Evolutionary conservation across 345 rosid species (phyloP), one percentile per base, ranked within the genome.

Genomic region (Moricandia arvensis): DNA sequence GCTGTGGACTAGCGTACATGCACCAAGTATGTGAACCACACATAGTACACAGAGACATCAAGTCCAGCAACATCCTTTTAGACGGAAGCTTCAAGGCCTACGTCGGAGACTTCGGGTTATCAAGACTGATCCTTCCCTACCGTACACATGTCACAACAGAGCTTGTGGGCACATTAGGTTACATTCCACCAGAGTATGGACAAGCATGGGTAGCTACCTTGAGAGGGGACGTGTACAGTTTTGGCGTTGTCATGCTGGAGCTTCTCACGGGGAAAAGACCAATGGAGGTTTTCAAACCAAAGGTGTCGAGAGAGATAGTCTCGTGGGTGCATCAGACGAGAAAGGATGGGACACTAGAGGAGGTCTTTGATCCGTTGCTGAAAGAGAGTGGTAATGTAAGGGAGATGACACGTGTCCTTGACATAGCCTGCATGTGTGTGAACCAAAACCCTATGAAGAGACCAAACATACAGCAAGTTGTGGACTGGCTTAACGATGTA

Each of bases 221-320:
- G 80, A 78, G 90, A 75, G 90, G 90, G 41, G 90, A 86, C 63
- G 79, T 86, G 83, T 86, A 86, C 80, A 86, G 90, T 83, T 84
- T 86, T 31, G 90, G 90, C 16, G 86, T 86, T 27, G 90, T 86
- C 24, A 83, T 86, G 85, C 86, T 86, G 4, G 90, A 86, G 79
- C 75, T 86, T 49, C 80, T 86, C 17, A 84, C 86, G 0, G 87
- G 90, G 64, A 86, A 83, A 68, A 83, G 90, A 58, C 90, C 90
- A 18, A 81, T 86, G 78, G 90, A 84, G 79, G 80, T 86, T 61
- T 83, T 82, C 68, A 86, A 79, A 72, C 90, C 90, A 13, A 83
- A 81, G 84, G 53, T 77, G 80, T 82, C 89, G 26, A 82, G 86
- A 82, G 89, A 86, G 59, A 47, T 86, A 75, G 90, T 86, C 8